phyloP scores from a whole-genome alignment of 352 stramenopile species.

The Phytophthora kernoviae region DNA sequence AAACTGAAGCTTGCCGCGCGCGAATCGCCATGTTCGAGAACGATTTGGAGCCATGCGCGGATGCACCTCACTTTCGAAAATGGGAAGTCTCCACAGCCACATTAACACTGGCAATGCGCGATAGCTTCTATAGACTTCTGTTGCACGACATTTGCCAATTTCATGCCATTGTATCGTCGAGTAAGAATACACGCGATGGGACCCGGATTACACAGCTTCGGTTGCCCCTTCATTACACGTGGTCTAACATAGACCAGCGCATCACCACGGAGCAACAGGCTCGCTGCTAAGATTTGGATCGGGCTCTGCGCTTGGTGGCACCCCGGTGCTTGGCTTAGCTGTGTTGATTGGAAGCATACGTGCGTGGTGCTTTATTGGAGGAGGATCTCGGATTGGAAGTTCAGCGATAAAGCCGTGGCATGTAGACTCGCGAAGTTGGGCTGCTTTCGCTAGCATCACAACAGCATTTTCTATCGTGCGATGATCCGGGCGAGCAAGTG shows the following conservation, averaged over 20 bases:
- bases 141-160: constrained; percentile 80
- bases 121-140: constrained; percentile 74
- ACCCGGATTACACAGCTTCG: constrained; percentile 73
- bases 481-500: constrained; percentile 41
- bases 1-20: constrained; percentile 62
- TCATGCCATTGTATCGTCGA: constrained; percentile 67
- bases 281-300: constrained; percentile 19
- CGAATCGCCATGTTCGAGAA: constrained; percentile 50
- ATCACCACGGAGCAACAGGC: constrained; percentile 39
- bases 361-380: constrained; percentile 15
- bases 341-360: constrained; percentile 23
- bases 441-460: constrained; percentile 27
- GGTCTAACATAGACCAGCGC: constrained; percentile 27
- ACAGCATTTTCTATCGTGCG: constrained; percentile 43
- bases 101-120: constrained; percentile 70
- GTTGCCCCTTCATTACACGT: constrained; percentile 70
- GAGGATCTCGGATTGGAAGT: constrained; percentile 5
- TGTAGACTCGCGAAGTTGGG: constrained; percentile 34
- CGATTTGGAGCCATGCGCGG: constrained; percentile 62
- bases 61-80: constrained; percentile 50
- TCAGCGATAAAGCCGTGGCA: constrained; percentile 23
- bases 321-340: constrained; percentile 3
- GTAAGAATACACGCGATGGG: constrained; percentile 68
- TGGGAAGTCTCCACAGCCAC: constrained; percentile 73
- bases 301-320: constrained; percentile 3